phyloP scores from a whole-genome alignment of 2,329 filamentous ascomycete species.

The Dissoconium aciculare region DNA sequence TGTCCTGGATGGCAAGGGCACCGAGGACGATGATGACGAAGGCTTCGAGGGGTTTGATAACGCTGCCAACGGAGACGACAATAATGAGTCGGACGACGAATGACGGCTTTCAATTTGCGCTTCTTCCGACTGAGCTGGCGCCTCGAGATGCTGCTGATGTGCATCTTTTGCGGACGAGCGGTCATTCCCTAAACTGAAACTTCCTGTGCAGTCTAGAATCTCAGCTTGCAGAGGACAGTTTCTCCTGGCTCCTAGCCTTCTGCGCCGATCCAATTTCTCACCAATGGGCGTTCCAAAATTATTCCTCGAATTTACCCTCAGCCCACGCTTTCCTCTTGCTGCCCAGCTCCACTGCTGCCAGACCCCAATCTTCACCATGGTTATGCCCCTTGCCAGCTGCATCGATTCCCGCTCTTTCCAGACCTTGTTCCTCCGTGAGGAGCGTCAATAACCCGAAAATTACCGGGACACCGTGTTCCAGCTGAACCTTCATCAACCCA shows the following conservation, averaged over 20 bases:
- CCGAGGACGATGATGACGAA: conserved; percentile 9
- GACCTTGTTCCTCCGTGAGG: conserved; percentile 72
- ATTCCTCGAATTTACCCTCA: conserved; percentile 46
- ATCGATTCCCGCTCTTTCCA: conserved; percentile 62
- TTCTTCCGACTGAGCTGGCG: too few relatives aligned
- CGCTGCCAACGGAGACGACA: conserved; percentile 2
- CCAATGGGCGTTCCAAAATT: too few relatives aligned
- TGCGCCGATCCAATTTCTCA: too few relatives aligned
- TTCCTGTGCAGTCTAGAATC: too few relatives aligned
- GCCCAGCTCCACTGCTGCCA: conserved; percentile 85
- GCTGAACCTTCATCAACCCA: conserved; percentile 83
- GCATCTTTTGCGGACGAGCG: too few relatives aligned
- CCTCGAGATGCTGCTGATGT: too few relatives aligned
- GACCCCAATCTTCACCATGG: conserved; percentile 93
- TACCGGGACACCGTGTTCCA: conserved; percentile 78
- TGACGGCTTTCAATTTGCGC: too few relatives aligned
- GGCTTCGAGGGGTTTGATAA: conserved; percentile 4
- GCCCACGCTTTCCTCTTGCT: conserved; percentile 76
- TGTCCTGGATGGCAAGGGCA: conserved; percentile 44
- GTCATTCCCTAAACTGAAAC: too few relatives aligned
- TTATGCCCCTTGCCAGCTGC: conserved; percentile 50
- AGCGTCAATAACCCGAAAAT: conserved; percentile 88
- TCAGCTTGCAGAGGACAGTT: too few relatives aligned
- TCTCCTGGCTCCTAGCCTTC: too few relatives aligned
- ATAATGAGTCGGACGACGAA: conserved; percentile 3